Evolutionary conservation across 2,329 filamentous ascomycete species (phyloP).

Genomic region (Penicillium aurantiogriseum): DNA sequence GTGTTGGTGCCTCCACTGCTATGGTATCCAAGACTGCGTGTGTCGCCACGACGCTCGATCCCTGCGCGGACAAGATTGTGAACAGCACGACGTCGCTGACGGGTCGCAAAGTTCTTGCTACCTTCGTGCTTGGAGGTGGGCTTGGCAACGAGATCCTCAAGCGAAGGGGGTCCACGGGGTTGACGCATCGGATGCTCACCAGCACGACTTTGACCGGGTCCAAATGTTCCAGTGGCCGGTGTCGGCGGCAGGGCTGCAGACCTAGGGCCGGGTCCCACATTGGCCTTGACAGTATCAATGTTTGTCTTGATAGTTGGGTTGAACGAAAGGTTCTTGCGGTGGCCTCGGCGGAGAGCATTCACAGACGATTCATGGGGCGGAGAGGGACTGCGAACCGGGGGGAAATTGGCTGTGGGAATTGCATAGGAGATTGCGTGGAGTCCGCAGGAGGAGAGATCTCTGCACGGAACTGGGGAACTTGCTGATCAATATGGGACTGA

Average conservation of each 20-base stretch:
- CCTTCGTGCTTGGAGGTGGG: slow-evolving; percentile 92
- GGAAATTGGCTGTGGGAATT: slow-evolving; percentile 65
- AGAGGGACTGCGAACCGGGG: slow-evolving; percentile 63
- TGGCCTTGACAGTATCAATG: slow-evolving; percentile 51
- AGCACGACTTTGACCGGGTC: slow-evolving; percentile 85
- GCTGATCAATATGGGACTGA: slow-evolving; percentile 51
- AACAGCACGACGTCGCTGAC: slow-evolving; percentile 86
- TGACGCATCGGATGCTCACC: slow-evolving; percentile 94
- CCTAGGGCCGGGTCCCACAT: slow-evolving; percentile 66
- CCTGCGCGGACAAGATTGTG: slow-evolving; percentile 89
- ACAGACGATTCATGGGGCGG: slow-evolving; percentile 75
- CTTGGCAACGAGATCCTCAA: slow-evolving; percentile 86
- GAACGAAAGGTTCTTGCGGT: slow-evolving; percentile 85
- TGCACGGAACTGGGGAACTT: slow-evolving; percentile 65
- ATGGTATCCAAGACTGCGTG: slow-evolving; percentile 64
- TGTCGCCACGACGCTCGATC: slow-evolving; percentile 74
- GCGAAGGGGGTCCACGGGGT: slow-evolving; percentile 83
- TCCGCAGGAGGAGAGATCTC: slow-evolving; percentile 78
- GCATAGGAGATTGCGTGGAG: slow-evolving; percentile 54
- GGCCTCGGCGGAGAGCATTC: slow-evolving; percentile 87
- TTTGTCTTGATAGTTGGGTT: slow-evolving; percentile 50
- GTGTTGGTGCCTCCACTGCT: slow-evolving; percentile 73
- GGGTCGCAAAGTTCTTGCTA: slow-evolving; percentile 93
- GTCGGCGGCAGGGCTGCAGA: slow-evolving; percentile 76
- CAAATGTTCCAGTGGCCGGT: slow-evolving; percentile 80